A percentile compares a stretch with the other conserved stretches of the same genome.
phyloP scores from a whole-genome alignment of 2,329 filamentous ascomycete species.

The Trichothecium sympodiale region DNA sequence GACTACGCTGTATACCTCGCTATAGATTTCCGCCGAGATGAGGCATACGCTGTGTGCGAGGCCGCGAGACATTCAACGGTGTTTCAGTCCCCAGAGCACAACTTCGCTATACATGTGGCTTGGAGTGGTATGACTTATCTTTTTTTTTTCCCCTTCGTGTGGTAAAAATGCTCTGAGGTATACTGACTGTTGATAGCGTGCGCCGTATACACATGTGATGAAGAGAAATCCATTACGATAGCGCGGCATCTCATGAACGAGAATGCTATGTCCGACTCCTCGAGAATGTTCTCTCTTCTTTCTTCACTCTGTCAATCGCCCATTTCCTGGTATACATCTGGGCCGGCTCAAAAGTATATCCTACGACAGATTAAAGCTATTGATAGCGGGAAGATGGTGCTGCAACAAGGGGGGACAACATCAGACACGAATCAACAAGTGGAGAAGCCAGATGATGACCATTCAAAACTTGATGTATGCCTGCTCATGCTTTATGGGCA shows the following conservation, averaged over 20 bases:
- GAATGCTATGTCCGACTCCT: slow-evolving; percentile 71
- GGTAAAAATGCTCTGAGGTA: too few relatives aligned
- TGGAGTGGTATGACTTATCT: slow-evolving; percentile 51
- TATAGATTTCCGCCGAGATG: slow-evolving; percentile 51
- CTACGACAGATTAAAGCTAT: slow-evolving; percentile 84
- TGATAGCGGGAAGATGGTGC: slow-evolving; percentile 37
- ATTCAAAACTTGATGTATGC: slow-evolving; percentile 55
- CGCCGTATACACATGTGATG: slow-evolving; percentile 69
- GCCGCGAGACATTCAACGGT: slow-evolving; percentile 71
- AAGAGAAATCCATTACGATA: slow-evolving; percentile 60
- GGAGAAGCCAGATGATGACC: slow-evolving; percentile 13
- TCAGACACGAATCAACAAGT: slow-evolving; percentile 32
- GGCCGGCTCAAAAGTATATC: slow-evolving; percentile 81
- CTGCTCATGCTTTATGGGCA: slow-evolving; percentile 85
- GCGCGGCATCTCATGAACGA: slow-evolving; percentile 78
- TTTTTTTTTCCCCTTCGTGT: background rate
- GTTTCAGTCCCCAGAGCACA: slow-evolving; percentile 60
- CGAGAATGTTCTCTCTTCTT: slow-evolving; percentile 72
- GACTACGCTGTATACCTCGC: slow-evolving; percentile 75
- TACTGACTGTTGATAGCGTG: slow-evolving; percentile 46
- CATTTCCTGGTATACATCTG: slow-evolving; percentile 65
- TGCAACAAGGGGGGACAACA: too few relatives aligned
- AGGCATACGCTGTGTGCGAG: slow-evolving; percentile 72
- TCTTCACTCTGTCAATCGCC: slow-evolving; percentile 66
- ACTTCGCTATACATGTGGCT: slow-evolving; percentile 64